A percentile compares a stretch with the other conserved stretches of the same genome.
Evolutionary conservation across 2,329 filamentous ascomycete species (phyloP).

Genomic region (Apiospora malaysiana): DNA sequence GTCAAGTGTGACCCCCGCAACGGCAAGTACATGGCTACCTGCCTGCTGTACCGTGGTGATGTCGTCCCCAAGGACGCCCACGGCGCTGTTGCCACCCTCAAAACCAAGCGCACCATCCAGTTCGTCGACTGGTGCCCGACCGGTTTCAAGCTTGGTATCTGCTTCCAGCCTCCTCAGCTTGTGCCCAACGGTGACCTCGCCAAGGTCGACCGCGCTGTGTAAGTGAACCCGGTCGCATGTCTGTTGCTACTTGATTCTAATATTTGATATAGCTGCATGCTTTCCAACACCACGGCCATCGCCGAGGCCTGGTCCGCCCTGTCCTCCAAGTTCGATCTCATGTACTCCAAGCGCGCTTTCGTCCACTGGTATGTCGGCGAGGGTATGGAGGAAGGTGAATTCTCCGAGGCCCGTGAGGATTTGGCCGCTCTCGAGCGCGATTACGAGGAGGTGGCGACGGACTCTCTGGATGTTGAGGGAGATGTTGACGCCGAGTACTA

Average conservation of each 20-base stretch:
- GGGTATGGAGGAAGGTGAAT: constrained; percentile 99
- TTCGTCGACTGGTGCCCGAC: constrained; percentile 99
- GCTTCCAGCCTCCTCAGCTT: constrained; percentile 96
- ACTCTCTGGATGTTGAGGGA: constrained; percentile 88
- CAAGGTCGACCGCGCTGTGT: constrained; percentile 98
- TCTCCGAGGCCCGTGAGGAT: constrained; percentile 98
- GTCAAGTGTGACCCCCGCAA: constrained; percentile 98
- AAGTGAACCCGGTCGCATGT: constrained; percentile 54
- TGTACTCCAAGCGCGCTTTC: constrained; percentile 99
- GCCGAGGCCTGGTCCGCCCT: constrained; percentile 97
- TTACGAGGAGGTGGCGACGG: constrained; percentile 97
- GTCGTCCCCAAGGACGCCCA: constrained; percentile 97
- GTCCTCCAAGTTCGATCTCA: constrained; percentile 98
- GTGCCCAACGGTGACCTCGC: constrained; percentile 97
- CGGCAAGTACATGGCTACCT: constrained; percentile 99
- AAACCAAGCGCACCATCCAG: constrained; percentile 99
- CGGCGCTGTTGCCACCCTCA: constrained; percentile 89
- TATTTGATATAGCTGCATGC: constrained; percentile 80
- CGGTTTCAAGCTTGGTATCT: constrained; percentile 99
- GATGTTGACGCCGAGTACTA: constrained; percentile 92
- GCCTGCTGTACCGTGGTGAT: constrained; percentile 96
- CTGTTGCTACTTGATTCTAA: background rate
- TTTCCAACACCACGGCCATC: constrained; percentile 98
- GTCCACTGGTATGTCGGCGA: constrained; percentile 99
- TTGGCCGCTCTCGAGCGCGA: constrained; percentile 96